Evolutionary conservation across 768 basidiomycete genomes (phyloP).

Genomic region (Russula dissimulans): DNA sequence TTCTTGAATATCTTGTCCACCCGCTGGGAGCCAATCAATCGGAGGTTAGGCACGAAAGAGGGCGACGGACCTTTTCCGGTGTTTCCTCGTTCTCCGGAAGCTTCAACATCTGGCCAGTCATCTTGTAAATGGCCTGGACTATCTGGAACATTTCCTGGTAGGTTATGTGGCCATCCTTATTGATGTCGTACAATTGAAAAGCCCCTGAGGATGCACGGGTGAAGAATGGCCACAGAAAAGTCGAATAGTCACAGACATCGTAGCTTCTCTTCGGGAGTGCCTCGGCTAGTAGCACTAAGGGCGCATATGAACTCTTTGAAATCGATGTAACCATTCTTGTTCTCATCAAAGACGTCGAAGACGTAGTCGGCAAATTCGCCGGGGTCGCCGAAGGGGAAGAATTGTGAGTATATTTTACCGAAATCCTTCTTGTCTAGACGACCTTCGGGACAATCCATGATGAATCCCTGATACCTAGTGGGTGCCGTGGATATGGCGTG

Average conservation of each 20-base stretch:
- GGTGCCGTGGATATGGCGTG: not conserved
- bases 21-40: constrained; percentile 44
- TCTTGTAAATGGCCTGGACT: constrained; percentile 97
- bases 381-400: constrained; percentile 99
- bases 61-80: constrained; percentile 77
- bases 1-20: constrained; percentile 98
- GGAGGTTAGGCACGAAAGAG: not conserved
- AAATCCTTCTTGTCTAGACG: constrained; percentile 95
- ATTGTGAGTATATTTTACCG: constrained; percentile 96
- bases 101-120: constrained; percentile 99
- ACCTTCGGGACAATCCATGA: constrained; percentile 96
- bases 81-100: constrained; percentile 98
- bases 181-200: constrained; percentile 98
- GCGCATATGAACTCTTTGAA: constrained; percentile 99
- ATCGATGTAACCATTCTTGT: constrained; percentile 95
- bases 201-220: constrained; percentile 60
- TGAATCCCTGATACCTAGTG: constrained; percentile 95
- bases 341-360: constrained; percentile 94
- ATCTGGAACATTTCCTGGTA: constrained; percentile 99
- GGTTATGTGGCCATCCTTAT: constrained; percentile 96
- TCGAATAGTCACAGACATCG: constrained; percentile 58
- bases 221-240: not conserved
- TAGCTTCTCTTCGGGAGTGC: constrained; percentile 92
- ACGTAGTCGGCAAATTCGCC: constrained; percentile 96
- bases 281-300: constrained; percentile 88